A percentile compares a stretch with the other conserved stretches of the same genome.
phyloP scores from a whole-genome alignment of 495 filamentous ascomycete species.

The Daldinia concentrica region DNA sequence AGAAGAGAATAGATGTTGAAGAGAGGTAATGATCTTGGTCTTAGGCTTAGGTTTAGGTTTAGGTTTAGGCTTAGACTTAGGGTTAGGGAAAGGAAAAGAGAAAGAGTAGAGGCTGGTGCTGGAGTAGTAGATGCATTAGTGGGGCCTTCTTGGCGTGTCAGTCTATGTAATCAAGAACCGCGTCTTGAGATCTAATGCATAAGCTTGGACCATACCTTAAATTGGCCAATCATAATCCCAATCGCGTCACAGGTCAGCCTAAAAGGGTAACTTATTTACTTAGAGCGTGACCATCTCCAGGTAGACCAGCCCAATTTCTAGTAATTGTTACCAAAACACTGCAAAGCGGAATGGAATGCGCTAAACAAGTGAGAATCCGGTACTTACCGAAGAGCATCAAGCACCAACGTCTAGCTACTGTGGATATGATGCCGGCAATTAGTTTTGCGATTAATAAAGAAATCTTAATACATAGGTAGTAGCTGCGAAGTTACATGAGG shows the following conservation, averaged over 20 bases:
- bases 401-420: not conserved
- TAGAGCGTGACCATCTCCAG: conserved; percentile 41
- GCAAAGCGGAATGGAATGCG: conserved; percentile 21
- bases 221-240: conserved; percentile 41
- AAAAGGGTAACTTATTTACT: conserved; percentile 51
- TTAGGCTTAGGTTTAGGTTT: not conserved
- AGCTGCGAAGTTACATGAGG: not conserved
- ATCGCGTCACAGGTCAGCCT: conserved; percentile 29
- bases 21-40: not conserved
- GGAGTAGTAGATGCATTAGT: conserved; percentile 26
- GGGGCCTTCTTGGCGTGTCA: conserved; percentile 39
- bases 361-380: conserved; percentile 10
- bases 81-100: conserved; percentile 7
- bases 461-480: not conserved
- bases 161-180: conserved; percentile 33
- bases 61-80: not conserved
- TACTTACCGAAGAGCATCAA: not conserved
- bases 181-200: conserved; percentile 34
- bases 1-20: conserved; percentile 23
- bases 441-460: not conserved
- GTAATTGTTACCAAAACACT: conserved; percentile 30
- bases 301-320: conserved; percentile 30
- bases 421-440: not conserved
- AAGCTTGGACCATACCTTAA: conserved; percentile 25
- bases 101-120: conserved; percentile 21